Evolutionary conservation across 2,329 filamentous ascomycete genomes (phyloP).

Genomic region (Ascochyta clinopodiicola): DNA sequence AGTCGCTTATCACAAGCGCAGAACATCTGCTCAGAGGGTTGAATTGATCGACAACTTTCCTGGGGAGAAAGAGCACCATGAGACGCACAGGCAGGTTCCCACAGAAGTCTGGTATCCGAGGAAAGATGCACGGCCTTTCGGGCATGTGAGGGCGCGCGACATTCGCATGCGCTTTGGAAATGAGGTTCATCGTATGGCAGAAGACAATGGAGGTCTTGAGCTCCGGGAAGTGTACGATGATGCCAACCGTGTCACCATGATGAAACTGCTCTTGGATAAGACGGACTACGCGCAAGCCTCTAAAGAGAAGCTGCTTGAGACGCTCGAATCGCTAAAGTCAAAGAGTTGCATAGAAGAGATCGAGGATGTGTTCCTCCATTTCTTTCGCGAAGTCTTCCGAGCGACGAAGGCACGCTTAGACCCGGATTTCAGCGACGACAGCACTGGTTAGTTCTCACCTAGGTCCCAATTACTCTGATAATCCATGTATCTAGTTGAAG

Average conservation of each 20-base stretch:
- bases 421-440: background rate
- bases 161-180: slow-evolving; percentile 12
- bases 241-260: background rate
- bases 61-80: background rate
- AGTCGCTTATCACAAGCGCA: slow-evolving; percentile 9
- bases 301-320: background rate
- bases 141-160: background rate
- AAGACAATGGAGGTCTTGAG: background rate
- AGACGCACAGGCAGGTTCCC: slow-evolving; percentile 8
- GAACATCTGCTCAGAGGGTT: background rate
- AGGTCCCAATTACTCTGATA: background rate
- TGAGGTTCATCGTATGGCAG: slow-evolving; percentile 10
- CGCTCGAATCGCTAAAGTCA: background rate
- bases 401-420: background rate
- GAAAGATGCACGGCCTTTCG: background rate
- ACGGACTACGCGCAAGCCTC: background rate
- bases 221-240: background rate
- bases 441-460: background rate
- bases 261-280: slow-evolving; percentile 18
- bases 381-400: slow-evolving; percentile 6
- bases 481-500: slow-evolving; percentile 9
- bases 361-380: slow-evolving; percentile 9
- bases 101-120: slow-evolving; percentile 17
- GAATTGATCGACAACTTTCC: slow-evolving; percentile 16
- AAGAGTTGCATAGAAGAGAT: slow-evolving; percentile 11